These are phyloP conservation scores for Dioszegia aurantiaca DNA, from an alignment of 768 basidiomycete species.

Conservation along the genomic window DNA sequence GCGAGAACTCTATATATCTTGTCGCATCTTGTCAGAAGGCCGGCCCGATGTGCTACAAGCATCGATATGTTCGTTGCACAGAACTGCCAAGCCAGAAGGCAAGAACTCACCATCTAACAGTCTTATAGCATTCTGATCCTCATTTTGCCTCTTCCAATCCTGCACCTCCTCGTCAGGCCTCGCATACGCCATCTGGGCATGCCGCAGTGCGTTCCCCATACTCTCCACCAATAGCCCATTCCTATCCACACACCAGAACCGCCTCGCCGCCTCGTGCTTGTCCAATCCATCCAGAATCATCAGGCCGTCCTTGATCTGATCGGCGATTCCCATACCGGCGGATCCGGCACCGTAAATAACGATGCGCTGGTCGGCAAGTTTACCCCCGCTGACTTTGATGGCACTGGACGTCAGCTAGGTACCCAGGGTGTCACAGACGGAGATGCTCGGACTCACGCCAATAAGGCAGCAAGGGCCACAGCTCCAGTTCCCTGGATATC, in stretches of 20 bases:
- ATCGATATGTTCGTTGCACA: too few relatives aligned
- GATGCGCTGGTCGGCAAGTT: constrained; percentile 70
- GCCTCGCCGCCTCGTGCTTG: constrained; percentile 62
- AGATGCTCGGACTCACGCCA: constrained; percentile 59
- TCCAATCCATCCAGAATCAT: constrained; percentile 58
- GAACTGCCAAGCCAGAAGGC: not conserved
- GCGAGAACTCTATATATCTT: too few relatives aligned
- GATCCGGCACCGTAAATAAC: constrained; percentile 72
- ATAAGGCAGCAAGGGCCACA: constrained; percentile 62
- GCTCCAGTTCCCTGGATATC: constrained; percentile 61
- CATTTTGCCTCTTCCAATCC: constrained; percentile 44
- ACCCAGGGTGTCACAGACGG: not conserved
- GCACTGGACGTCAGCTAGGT: constrained; percentile 26
- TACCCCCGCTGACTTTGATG: constrained; percentile 38
- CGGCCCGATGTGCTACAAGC: too few relatives aligned
- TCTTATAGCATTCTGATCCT: constrained; percentile 40
- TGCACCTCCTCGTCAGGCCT: constrained; percentile 50
- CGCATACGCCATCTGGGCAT: constrained; percentile 54
- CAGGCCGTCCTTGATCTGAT: constrained; percentile 74
- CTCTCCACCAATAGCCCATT: constrained; percentile 64
- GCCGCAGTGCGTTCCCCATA: constrained; percentile 54
- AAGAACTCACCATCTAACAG: constrained; percentile 59
- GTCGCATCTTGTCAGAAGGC: too few relatives aligned
- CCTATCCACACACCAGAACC: constrained; percentile 73
- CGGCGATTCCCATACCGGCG: constrained; percentile 69